A percentile compares a stretch with the other conserved stretches of the same genome.
Conservation (phyloP, 768 basidiomycete species). For the Tulasnella sp. region DNA sequence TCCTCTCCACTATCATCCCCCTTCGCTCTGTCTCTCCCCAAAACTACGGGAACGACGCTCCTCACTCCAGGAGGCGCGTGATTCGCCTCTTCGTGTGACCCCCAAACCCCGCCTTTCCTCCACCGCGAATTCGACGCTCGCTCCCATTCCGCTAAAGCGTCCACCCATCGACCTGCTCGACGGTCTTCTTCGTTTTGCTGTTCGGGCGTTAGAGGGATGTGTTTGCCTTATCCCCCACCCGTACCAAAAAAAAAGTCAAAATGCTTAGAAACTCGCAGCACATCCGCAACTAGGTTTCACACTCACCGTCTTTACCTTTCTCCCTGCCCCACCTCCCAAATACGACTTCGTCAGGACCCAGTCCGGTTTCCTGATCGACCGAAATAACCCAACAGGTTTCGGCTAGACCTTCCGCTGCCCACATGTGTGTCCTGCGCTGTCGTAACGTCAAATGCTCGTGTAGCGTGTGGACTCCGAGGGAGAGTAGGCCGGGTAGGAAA, state of each 20-base stretch:
- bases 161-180: conserved; percentile 31
- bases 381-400: conserved; percentile 67
- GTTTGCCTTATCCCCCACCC: neutral
- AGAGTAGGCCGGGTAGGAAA: conserved; percentile 68
- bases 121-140: neutral
- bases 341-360: conserved; percentile 55
- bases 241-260: neutral
- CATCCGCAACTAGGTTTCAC: neutral
- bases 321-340: conserved; percentile 30
- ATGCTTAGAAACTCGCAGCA: neutral
- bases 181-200: conserved; percentile 43
- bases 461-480: conserved; percentile 54
- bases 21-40: neutral
- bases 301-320: neutral
- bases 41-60: neutral
- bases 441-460: neutral
- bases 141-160: conserved; percentile 42
- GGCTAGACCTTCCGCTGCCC: conserved; percentile 69
- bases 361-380: conserved; percentile 58
- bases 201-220: neutral
- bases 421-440: conserved; percentile 54
- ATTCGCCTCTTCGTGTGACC: conserved; percentile 7
- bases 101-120: conserved; percentile 18
- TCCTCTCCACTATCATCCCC: neutral
- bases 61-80: conserved; percentile 11